Conservation (phyloP, 805 yeast species). For the Candida morakotiae region DNA sequence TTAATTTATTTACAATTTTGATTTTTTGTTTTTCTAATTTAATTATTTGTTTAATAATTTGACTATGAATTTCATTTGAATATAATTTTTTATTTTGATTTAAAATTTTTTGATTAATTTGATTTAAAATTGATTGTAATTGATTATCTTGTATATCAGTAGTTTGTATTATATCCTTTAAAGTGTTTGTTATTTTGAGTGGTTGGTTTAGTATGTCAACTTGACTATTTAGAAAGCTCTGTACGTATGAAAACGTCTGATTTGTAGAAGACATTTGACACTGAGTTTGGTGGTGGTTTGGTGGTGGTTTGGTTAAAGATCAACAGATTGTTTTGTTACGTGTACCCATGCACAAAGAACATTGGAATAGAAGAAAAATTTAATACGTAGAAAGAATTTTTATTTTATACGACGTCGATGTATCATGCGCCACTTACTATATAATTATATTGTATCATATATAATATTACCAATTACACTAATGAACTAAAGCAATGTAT, state of each 20-base stretch:
- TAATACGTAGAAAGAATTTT: too few relatives aligned
- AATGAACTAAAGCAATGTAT: too few relatives aligned
- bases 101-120: conserved; percentile 17
- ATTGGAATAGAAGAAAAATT: too few relatives aligned
- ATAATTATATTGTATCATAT: too few relatives aligned
- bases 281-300: too few relatives aligned
- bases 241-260: conserved; percentile 25
- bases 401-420: too few relatives aligned
- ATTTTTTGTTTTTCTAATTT: conserved; percentile 29
- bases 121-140: conserved; percentile 15
- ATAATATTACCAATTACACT: too few relatives aligned
- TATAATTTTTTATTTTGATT: conserved; percentile 5
- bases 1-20: conserved; percentile 21
- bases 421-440: too few relatives aligned
- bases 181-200: conserved; percentile 16
- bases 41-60: conserved; percentile 32
- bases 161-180: conserved; percentile 10
- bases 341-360: too few relatives aligned
- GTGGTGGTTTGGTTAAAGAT: too few relatives aligned
- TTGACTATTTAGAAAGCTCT: conserved; percentile 30
- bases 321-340: too few relatives aligned
- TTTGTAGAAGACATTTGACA: conserved; percentile 9
- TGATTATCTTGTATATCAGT: conserved; percentile 7
- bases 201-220: conserved; percentile 25
- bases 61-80: conserved; percentile 26